A percentile compares a stretch with the other conserved stretches of the same genome.
Evolutionary conservation across 768 basidiomycete genomes (phyloP).

Genomic region (Serpula lacrymans): DNA sequence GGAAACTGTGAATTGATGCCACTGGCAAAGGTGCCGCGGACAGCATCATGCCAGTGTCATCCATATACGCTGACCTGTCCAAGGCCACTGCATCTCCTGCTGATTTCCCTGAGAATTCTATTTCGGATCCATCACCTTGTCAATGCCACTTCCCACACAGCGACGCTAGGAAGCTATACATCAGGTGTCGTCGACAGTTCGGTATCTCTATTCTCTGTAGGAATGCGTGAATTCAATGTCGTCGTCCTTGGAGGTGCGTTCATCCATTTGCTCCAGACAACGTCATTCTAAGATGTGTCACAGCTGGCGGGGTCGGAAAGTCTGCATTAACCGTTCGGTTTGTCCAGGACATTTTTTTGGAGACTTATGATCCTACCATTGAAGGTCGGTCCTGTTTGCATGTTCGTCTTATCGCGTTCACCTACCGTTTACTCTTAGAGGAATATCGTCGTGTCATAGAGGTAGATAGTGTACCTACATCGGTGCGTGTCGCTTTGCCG

Average conservation of each 20-base stretch:
- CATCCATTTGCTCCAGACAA: slow-evolving; percentile 2
- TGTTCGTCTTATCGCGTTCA: slow-evolving; percentile 6
- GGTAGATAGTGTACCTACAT: slow-evolving; percentile 62
- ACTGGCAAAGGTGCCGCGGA: too few relatives aligned
- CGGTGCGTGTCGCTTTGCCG: slow-evolving; percentile 38
- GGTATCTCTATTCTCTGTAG: slow-evolving; percentile 9
- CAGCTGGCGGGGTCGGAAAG: slow-evolving; percentile 88
- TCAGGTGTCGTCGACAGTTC: too few relatives aligned
- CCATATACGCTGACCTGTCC: too few relatives aligned
- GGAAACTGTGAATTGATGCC: too few relatives aligned
- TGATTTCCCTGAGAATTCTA: too few relatives aligned
- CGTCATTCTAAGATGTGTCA: slow-evolving; percentile 8
- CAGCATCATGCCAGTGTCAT: too few relatives aligned
- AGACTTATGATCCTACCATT: slow-evolving; percentile 81
- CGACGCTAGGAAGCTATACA: too few relatives aligned
- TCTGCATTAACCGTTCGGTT: slow-evolving; percentile 82
- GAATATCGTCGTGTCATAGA: slow-evolving; percentile 63
- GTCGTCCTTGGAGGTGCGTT: slow-evolving; percentile 77
- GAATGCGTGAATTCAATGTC: slow-evolving; percentile 70
- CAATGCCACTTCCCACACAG: too few relatives aligned
- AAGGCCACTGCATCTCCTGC: too few relatives aligned
- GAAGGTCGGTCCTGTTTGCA: slow-evolving; percentile 48
- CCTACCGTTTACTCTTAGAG: slow-evolving; percentile 40
- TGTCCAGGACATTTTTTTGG: slow-evolving; percentile 67
- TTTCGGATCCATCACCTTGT: too few relatives aligned